Evolutionary conservation across 2,329 filamentous ascomycete species (phyloP), one percentile per base, ranked within the genome.

Genomic region (Pleomassaria siparia): DNA sequence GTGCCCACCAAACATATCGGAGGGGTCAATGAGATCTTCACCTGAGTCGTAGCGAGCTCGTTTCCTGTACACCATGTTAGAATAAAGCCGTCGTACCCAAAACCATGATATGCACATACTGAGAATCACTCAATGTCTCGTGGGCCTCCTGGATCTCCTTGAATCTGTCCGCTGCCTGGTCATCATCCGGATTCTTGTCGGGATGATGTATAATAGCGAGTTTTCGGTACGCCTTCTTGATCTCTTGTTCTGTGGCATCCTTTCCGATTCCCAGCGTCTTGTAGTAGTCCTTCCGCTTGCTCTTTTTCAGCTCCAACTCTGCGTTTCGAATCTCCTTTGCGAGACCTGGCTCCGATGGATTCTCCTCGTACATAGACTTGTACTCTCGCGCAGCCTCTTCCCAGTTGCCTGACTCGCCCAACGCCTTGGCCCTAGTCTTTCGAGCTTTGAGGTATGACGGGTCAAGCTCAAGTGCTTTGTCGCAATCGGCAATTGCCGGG

Each of bases 71-170:
- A 33, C 15, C 4, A 16, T 32, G 44, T 56, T 51, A 58, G 46
- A 37, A 35, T 39, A n/a, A 13, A 3, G 35, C 1, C 24, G 8
- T 30, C 15, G n/a, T 21, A 2, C 20, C 25, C 5, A 30, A 18
- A 20, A 25, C 3, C 22, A 16, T 24, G 26, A 29, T 4, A 16
- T 35, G 4, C 53, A 84, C 87, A 74, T 87, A 91, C 86, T 96
- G 86, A 76, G 91, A 79, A 73, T 99, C 94, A 67, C 89, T 96
- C 74, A 99, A 76, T 41, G 87, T 95, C 75, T 99, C 94, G 70
- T 99, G 96, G 32, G 92, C 92, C 77, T 99, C 94, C 63, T 91
- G 89, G 69, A 96, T 88, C 69, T 99, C 94, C 82, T 99, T 97
- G 82, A 99, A 99, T 66, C 89, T 86, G 60, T 89, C 87, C 63